Base-by-base conservation (phyloP, 2,329 filamentous ascomycete species). In the Fusarium lateritium region DNA sequence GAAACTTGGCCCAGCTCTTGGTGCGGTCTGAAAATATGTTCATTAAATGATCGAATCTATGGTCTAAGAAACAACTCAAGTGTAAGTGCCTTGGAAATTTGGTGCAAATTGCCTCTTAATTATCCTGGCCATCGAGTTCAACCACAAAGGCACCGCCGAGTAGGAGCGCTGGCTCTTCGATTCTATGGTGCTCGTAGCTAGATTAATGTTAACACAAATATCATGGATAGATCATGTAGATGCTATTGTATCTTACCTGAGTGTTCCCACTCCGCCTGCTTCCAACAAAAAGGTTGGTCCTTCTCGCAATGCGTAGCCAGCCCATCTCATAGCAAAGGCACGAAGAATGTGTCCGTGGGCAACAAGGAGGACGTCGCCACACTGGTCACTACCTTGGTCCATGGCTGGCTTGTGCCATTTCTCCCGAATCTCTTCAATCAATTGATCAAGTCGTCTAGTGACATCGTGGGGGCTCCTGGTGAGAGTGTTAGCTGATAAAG, bases 341-440 rank as follows among this genome's bases (percentile, higher is more conserved):
- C 94, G 86, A 54, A 98, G 82, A 58, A 97, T 95, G 81, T 97
- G 94, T 0, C 94, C 94, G 77, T 98, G 94, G 22, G 93, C 94
- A 7, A 98, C 93, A 49, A 97, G 84, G 24, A 87, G 11, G 76
- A 83, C 65, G 76, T 82, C 80, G 9, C 79, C 80, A 22, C 64
- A 73, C 9, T 70, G 63, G 26, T 82, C 73, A 62, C 79, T 80
- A 31, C 46, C 80, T 78, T 86, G 84, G 10, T 86, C 86, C 69
- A 95, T 90, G 50, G 84, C 86, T 1, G 86, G 85, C 5, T 79
- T 79, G 71, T 94, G 92, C 79, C 86, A 91, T 69, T 85, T 88
- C 24, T 85, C 80, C 21, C 92, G 85, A 60, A 98, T 92, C 33
- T 94, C 91, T 15, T 81, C 77, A 72, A 98, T 97, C 61, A 98